Percentiles rank a stretch among this genome's conserved stretches.
Conservation (phyloP, 169 alveolate species). For the Cryptosporidium parvum region DNA sequence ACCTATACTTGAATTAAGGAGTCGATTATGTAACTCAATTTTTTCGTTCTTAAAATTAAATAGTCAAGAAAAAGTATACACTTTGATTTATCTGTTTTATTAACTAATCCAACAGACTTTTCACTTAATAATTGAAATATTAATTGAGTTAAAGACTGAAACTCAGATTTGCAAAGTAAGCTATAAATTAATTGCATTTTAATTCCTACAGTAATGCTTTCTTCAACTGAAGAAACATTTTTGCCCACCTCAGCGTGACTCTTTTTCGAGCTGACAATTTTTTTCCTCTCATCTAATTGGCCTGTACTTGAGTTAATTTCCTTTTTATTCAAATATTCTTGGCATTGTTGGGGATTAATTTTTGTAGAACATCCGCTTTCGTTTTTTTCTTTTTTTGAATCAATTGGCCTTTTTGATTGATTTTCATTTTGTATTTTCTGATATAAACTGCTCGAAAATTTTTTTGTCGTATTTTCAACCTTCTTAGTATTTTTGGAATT, state of each 20-base stretch:
- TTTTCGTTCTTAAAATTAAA: slow-evolving; percentile 25
- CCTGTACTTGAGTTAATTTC: background rate
- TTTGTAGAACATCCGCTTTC: background rate
- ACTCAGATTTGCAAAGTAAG: slow-evolving; percentile 45
- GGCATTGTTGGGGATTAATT: background rate
- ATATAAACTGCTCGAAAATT: background rate
- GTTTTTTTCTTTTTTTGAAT: background rate
- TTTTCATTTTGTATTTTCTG: background rate
- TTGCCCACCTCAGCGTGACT: background rate
- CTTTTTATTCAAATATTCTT: background rate
- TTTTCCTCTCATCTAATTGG: background rate
- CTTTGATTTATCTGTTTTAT: slow-evolving; percentile 8
- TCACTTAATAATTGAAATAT: slow-evolving; percentile 13
- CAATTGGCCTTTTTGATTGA: background rate
- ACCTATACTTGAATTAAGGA: background rate
- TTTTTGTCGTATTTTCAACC: background rate
- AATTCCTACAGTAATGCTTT: slow-evolving; percentile 33
- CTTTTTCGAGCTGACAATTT: background rate
- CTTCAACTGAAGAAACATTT: slow-evolving; percentile 20
- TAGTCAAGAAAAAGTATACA: slow-evolving; percentile 37
- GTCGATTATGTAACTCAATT: slow-evolving; percentile 15
- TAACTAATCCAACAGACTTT: background rate
- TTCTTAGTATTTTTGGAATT: background rate
- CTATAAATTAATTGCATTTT: slow-evolving; percentile 32
- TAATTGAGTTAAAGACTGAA: slow-evolving; percentile 15